Base-by-base conservation (phyloP, 1,284 basidiomycete species). In the Abortiporus biennis region DNA sequence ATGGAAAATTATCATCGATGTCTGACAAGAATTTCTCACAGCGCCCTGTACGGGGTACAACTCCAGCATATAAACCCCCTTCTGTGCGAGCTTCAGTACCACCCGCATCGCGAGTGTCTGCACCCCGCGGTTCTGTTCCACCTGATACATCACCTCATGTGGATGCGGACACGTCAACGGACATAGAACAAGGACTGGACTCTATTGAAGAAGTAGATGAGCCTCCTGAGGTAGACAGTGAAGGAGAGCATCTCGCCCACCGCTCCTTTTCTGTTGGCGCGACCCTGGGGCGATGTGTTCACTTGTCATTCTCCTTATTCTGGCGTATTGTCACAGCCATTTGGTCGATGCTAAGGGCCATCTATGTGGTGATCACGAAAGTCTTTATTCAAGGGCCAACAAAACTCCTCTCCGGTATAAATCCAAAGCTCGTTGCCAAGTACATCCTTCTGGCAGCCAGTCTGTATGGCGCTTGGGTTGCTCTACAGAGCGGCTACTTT, bases 131-230 rank as follows among this genome's bases (percentile, higher is more conserved):
- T 3, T 53, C 55, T 15, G 48, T 56, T 3, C 56, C 54, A 2
- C 56, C 55, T 33, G 51, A 53, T 48, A 53, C 11, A 36, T 25
- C 9, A 38, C 47, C n/a, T 21, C 37, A 12, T 11, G 21, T 24
- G 6, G 37, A 25, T 19, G 22, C 37, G 12, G 62, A 67, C 17
- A 44, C 50, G 3, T 72, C 74, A 4, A 60, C 72, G 39, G 66
- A 72, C 32, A 56, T 51, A 47, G 73, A 76, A 45, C 67, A 71
- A 47, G 68, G 71, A 2, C 66, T 85, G 15, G 62, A 72, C 20
- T 72, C 78, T 3, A 80, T 85, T 52, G 66, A 69, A 2, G 82
- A 85, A 64, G 66, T 68, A 27, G 73, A 80, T 9, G 56, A 61
- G 38, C 55, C 11, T 49, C 47, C 24, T 51, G 21, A n/a, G n/a